Evolutionary conservation across 805 yeast species (phyloP), one percentile per base, ranked within the genome.

Genomic region (Jamesozyma lodderae): DNA sequence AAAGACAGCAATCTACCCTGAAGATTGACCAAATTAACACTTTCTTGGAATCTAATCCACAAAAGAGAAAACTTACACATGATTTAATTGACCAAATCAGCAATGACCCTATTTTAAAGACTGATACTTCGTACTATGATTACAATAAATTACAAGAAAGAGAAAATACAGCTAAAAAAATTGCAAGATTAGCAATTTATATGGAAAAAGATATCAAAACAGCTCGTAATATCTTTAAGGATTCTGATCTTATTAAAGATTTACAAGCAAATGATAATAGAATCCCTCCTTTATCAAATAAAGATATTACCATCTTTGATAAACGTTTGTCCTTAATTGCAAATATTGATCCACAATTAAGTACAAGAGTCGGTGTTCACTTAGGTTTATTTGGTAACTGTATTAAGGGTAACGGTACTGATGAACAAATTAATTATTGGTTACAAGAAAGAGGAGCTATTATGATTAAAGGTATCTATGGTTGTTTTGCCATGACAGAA

Each of bases 401-500:
- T 41, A 65, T 88, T 41, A 75, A 80, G 49, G 95, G 96, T 44
- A 81, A 83, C 51, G 97, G 96, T 47, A 81, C 96, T 7, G 71
- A 75, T 24, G 84, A 77, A 41, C 97, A 88, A 67, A 72, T 80
- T 51, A 67, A 76, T 31, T 90, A 79, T 64, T 88, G 96, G 96
- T 72, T 86, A 37, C 64, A 68, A 42, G 76, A 73, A 49, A 70
- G 81, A 52, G 87, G 83, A 47, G 77, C 86, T 9, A 57, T 68
- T 1, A 64, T 63, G 43, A 55, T 79, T 28, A 76, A 70, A 53
- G 81, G 74, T 43, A 68, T 81, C 16, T 81, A 78, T 53, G 96
- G 96, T 20, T 87, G 95, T 62, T 86, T 86, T 63, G 86, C 81
- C 33, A 86, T 86, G 96, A 87, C 95, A 13, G 96, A 86, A 64